These are phyloP conservation scores for Lentinus brumalis DNA, from an alignment of 768 basidiomycete genomes.

Conservation along the genomic window DNA sequence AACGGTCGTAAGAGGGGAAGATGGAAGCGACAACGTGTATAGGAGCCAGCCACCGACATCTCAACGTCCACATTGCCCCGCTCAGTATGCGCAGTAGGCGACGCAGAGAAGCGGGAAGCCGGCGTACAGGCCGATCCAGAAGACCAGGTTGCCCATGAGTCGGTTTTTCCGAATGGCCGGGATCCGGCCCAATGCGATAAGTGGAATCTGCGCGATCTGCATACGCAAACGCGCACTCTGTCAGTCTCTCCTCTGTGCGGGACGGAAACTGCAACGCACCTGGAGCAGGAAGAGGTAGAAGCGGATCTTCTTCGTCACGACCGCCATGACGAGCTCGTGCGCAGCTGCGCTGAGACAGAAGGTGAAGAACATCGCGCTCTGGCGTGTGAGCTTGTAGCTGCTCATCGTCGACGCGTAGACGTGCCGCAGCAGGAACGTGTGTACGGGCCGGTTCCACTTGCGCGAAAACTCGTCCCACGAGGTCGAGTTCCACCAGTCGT, in stretches of 20 bases:
- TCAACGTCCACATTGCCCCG: neutral
- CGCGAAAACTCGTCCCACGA: slow-evolving; percentile 97
- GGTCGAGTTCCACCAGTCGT: slow-evolving; percentile 99
- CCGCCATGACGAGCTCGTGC: slow-evolving; percentile 95
- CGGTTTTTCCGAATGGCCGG: slow-evolving; percentile 81
- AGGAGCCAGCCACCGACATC: no score
- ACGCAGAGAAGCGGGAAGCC: slow-evolving; percentile 95
- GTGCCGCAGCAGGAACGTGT: slow-evolving; percentile 90
- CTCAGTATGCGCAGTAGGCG: slow-evolving; percentile 60
- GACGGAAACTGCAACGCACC: no score
- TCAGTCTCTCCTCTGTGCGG: no score
- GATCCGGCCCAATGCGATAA: slow-evolving; percentile 80
- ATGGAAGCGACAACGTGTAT: no score
- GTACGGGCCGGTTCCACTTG: slow-evolving; percentile 98
- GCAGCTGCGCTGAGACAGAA: slow-evolving; percentile 88
- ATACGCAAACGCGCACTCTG: no score
- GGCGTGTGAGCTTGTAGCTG: slow-evolving; percentile 71
- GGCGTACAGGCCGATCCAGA: slow-evolving; percentile 91
- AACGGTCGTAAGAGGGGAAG: no score
- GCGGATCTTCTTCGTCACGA: slow-evolving; percentile 86
- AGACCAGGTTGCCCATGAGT: slow-evolving; percentile 80
- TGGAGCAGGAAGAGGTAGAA: slow-evolving; percentile 17
- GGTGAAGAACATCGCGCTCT: slow-evolving; percentile 87
- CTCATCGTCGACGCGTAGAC: slow-evolving; percentile 90
- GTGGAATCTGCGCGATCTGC: slow-evolving; percentile 87